A percentile compares a stretch with the other conserved stretches of the same genome.
These are phyloP conservation scores for Cutaneotrichosporon dermatis DNA, from an alignment of 1,284 basidiomycete species.

Conservation along the genomic window DNA sequence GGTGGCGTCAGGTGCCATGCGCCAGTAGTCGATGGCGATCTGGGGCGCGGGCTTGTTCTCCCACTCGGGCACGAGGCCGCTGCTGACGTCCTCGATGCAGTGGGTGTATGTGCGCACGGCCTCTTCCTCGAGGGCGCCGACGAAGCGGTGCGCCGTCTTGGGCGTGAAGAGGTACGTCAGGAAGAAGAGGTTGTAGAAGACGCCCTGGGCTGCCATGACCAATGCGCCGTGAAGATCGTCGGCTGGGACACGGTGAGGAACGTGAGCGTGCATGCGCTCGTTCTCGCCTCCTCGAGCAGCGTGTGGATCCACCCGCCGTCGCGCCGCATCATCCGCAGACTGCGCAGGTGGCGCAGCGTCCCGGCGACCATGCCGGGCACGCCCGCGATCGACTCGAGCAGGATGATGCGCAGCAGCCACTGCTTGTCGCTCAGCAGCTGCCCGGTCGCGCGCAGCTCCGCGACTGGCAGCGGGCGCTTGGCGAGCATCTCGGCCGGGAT, in stretches of 20 bases:
- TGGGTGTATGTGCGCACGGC: constrained; percentile 84
- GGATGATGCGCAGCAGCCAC: constrained; percentile 80
- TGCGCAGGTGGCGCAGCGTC: constrained; percentile 73
- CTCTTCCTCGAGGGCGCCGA: constrained; percentile 92
- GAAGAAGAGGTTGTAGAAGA: constrained; percentile 89
- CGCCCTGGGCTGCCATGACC: constrained; percentile 76
- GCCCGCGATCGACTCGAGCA: constrained; percentile 86
- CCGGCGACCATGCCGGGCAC: constrained; percentile 94
- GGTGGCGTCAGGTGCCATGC: constrained; percentile 65
- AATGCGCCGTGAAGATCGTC: constrained; percentile 68
- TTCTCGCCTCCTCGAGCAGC: constrained; percentile 87
- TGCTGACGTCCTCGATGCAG: constrained; percentile 76
- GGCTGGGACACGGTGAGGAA: constrained; percentile 83
- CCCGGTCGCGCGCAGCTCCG: constrained; percentile 66
- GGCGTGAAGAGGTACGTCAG: constrained; percentile 79
- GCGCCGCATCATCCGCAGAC: constrained; percentile 75
- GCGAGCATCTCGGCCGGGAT: constrained; percentile 35
- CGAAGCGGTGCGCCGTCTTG: constrained; percentile 82
- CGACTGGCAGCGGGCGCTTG: constrained; percentile 55
- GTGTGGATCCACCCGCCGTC: constrained; percentile 86
- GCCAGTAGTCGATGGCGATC: constrained; percentile 92
- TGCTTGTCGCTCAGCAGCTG: constrained; percentile 66
- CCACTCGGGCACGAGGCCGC: constrained; percentile 86
- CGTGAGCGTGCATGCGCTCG: constrained; percentile 89
- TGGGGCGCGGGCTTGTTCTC: constrained; percentile 64